A percentile compares a stretch with the other conserved stretches of the same genome.
Evolutionary conservation across 2,329 filamentous ascomycete species (phyloP).

Genomic region (Ascochyta rabiei): DNA sequence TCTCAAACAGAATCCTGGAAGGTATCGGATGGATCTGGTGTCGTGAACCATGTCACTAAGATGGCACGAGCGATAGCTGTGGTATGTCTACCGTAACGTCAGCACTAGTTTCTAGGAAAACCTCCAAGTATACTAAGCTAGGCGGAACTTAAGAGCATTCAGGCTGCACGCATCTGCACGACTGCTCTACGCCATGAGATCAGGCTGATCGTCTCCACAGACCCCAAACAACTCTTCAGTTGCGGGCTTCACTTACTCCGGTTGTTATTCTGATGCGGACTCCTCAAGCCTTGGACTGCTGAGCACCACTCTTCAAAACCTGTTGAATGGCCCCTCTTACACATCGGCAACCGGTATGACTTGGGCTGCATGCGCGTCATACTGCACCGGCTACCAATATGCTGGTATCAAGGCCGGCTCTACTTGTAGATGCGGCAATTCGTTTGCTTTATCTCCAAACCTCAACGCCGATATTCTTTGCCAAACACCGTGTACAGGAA

Average conservation of each 20-base stretch:
- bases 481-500: background rate
- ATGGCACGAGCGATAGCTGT: too few species aligned
- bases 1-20: too few species aligned
- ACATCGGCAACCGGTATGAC: background rate
- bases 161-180: too few species aligned
- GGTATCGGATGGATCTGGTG: too few species aligned
- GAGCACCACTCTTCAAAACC: background rate
- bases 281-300: background rate
- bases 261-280: slow-evolving; percentile 1
- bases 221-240: slow-evolving; percentile 1
- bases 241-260: background rate
- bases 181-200: background rate
- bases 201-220: background rate
- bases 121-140: too few species aligned
- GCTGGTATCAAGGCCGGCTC: slow-evolving; percentile 1
- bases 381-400: slow-evolving; percentile 1
- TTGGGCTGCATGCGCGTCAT: background rate
- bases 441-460: background rate
- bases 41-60: too few species aligned
- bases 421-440: slow-evolving; percentile 1
- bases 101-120: too few species aligned
- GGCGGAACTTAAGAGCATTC: too few species aligned
- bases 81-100: too few species aligned
- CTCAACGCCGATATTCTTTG: background rate
- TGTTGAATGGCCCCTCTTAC: background rate